Base-by-base conservation (phyloP, 2,329 filamentous ascomycete genomes). In the Neospermospora avenae region DNA sequence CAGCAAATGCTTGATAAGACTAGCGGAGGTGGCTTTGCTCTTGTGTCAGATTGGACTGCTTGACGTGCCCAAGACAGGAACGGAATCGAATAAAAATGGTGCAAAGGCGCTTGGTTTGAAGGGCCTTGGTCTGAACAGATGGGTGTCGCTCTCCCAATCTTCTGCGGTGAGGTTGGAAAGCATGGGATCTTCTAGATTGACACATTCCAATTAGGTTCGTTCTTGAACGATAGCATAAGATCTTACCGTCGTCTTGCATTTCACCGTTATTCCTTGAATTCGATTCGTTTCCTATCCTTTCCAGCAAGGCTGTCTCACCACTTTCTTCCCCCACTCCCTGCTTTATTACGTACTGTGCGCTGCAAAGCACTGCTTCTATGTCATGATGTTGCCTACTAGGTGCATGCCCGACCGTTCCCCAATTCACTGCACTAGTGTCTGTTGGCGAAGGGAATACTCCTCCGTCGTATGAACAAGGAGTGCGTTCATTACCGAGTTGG, bases 1-100 rank as follows among this genome's bases (percentile, higher is more conserved):
- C 25, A 18, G 25, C 46, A 51, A 34, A 55, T 56, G 28, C 34
- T 48, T 39, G 41, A 56, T 55, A 53, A 35, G 42, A 60, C 24
- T 60, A 24, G 35, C 7, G 52, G 51, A 28, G 52, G 58, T 39
- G 41, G 58, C 28, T 55, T 60, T 60, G 41, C 58, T 56, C 52
- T 51, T 42, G 35, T 51, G 55, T 58, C 31, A 51, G 44, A 58
- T 42, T 58, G n/a, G 35, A 58, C 28, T 58, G 31, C 46, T 58
- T 58, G 55, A 51, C 46, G 24, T 51, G 10, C 25, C 46, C 46
- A 51, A 51, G 46, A 51, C 8, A 51, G 25, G 46, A 34, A 34
- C 25, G 25, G 46, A 34, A 5, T 51, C 46, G 45, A 49, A 49
- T 49, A 18, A 28, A n/a, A 51, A 3, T 51, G 13, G 46, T 16